phyloP scores from a whole-genome alignment of 306 rosid genomes.

The Biancaea sappan region DNA sequence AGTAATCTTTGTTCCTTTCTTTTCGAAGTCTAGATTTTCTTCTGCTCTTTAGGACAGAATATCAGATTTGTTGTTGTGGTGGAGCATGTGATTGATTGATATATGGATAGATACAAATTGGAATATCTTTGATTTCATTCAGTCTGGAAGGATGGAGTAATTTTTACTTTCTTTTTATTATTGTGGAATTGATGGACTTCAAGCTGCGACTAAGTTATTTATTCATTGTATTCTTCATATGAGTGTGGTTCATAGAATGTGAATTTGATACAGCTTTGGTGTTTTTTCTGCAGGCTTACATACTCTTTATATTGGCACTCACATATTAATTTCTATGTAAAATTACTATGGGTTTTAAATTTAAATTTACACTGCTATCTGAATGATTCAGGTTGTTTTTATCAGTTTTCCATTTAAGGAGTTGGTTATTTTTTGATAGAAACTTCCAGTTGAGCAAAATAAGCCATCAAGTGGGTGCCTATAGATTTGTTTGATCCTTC shows the following conservation, averaged over 20 bases:
- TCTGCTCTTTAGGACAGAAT: not conserved
- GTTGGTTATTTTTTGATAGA: no score
- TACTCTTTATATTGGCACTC: no score
- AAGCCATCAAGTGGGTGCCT: no score
- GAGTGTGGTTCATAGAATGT: not conserved
- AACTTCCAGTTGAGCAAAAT: no score
- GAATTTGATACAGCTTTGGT: not conserved
- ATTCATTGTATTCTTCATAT: not conserved
- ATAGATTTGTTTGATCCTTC: no score
- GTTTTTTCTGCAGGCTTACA: no score
- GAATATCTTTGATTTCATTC: not conserved
- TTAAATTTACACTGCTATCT: no score
- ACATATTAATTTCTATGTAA: not conserved
- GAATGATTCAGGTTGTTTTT: no score
- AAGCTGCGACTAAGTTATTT: not conserved
- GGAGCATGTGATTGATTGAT: constrained; percentile 8
- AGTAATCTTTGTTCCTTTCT: not conserved
- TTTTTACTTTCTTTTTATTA: not conserved
- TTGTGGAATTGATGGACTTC: constrained; percentile 7
- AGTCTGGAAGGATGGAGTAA: not conserved
- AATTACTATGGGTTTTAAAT: no score
- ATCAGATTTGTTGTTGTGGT: not conserved
- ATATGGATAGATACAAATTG: not conserved
- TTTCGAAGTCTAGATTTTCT: not conserved
- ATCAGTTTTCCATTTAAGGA: no score